These are phyloP conservation scores for Peziza echinospora DNA, from an alignment of 495 filamentous ascomycete species.

Conservation along the genomic window DNA sequence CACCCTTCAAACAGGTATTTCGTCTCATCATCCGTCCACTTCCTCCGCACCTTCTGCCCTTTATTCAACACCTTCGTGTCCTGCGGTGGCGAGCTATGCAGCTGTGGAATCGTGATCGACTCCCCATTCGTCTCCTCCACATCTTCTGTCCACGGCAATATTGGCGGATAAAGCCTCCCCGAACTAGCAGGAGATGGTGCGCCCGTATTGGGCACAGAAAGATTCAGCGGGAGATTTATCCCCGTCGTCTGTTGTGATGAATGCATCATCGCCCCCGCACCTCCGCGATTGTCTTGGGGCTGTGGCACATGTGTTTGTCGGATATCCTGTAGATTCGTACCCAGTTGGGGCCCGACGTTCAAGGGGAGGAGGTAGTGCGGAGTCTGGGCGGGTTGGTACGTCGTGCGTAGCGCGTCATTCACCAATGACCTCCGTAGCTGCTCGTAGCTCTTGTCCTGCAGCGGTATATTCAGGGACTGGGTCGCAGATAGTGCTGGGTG, in stretches of 20 bases:
- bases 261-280: too few species aligned
- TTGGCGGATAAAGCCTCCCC: slow-evolving; percentile 5
- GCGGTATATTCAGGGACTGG: slow-evolving; percentile 2
- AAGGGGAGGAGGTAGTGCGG: too few species aligned
- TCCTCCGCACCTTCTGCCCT: slow-evolving; percentile 20
- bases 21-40: slow-evolving; percentile 50
- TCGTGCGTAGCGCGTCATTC: too few species aligned
- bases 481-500: slow-evolving; percentile 5
- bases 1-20: slow-evolving; percentile 37
- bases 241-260: too few species aligned
- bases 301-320: too few species aligned
- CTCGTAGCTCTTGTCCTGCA: slow-evolving; percentile 8
- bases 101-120: slow-evolving; percentile 4
- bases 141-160: slow-evolving; percentile 9
- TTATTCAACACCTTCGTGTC: slow-evolving; percentile 6
- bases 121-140: neutral
- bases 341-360: too few species aligned
- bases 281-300: too few species aligned
- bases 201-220: slow-evolving; percentile 1
- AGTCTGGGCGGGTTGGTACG: too few species aligned
- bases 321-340: too few species aligned
- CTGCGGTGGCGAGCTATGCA: slow-evolving; percentile 7
- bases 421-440: slow-evolving; percentile 14
- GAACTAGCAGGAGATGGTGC: neutral
- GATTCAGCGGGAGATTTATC: too few species aligned